Evolutionary conservation across 306 rosid genomes (phyloP).

Genomic region (Castanea mollissima): DNA sequence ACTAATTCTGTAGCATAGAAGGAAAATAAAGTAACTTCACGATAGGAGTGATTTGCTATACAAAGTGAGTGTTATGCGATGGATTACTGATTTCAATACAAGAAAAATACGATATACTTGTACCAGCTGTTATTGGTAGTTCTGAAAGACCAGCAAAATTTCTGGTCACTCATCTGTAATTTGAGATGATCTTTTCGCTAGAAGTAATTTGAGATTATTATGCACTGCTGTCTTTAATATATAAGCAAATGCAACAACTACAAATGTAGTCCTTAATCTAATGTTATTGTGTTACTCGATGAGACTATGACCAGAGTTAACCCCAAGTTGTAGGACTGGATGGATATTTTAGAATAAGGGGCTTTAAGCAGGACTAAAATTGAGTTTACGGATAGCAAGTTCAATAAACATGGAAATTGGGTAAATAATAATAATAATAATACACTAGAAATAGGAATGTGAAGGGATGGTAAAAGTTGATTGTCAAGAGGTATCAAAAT

Average conservation of each 20-base stretch:
- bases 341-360: too few relatives aligned
- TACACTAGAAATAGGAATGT: too few relatives aligned
- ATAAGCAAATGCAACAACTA: background rate
- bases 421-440: too few relatives aligned
- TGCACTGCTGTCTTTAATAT: background rate
- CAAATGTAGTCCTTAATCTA: background rate
- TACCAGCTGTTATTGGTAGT: background rate
- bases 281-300: background rate
- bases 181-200: too few relatives aligned
- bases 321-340: too few relatives aligned
- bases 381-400: too few relatives aligned
- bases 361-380: too few relatives aligned
- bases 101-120: background rate
- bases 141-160: background rate
- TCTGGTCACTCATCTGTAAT: background rate
- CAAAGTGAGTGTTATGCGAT: background rate
- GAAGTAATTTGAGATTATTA: background rate
- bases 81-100: background rate
- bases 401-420: too few relatives aligned
- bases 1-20: constrained; percentile 22
- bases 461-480: too few relatives aligned
- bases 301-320: too few relatives aligned
- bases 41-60: background rate
- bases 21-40: constrained; percentile 20
- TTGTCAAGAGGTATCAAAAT: too few relatives aligned